Evolutionary conservation across 2,329 filamentous ascomycete species (phyloP).

Genomic region (Xylogone sp.): DNA sequence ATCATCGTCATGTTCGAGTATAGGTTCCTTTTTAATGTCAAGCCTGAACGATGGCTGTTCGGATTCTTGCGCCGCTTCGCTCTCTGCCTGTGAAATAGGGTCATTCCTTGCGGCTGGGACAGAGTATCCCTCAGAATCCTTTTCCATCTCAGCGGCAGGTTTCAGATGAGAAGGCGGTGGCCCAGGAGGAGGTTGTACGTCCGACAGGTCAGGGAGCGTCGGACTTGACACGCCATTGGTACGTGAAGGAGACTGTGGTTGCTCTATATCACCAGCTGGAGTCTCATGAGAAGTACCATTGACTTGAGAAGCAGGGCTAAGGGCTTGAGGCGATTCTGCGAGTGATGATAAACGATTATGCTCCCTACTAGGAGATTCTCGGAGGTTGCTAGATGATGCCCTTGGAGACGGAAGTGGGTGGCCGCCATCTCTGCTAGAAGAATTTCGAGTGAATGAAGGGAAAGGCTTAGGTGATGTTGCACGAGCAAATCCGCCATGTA

Average conservation of each 20-base stretch:
- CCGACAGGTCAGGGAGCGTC: conserved; percentile 40
- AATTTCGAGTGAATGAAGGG: conserved; percentile 52
- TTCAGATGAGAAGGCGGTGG: conserved; percentile 35
- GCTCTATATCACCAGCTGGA: conserved; percentile 26
- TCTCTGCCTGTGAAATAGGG: conserved; percentile 69
- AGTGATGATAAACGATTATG: conserved; percentile 50
- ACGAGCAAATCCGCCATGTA: conserved; percentile 55
- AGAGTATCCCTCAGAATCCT: conserved; percentile 73
- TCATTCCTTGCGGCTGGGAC: conserved; percentile 63
- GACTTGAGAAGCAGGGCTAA: conserved; percentile 15
- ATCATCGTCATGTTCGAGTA: conserved; percentile 72
- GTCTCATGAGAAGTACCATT: conserved; percentile 21
- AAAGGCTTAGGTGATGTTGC: conserved; percentile 53
- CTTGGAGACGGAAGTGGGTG: conserved; percentile 44
- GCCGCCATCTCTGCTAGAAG: conserved; percentile 62
- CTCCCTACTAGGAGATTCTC: conserved; percentile 39
- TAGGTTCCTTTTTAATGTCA: conserved; percentile 74
- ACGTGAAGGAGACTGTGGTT: conserved; percentile 27
- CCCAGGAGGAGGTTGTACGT: conserved; percentile 48
- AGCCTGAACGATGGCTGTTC: conserved; percentile 72
- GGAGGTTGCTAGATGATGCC: conserved; percentile 55
- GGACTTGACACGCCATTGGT: conserved; percentile 43
- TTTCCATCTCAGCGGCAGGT: conserved; percentile 36
- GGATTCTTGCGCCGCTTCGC: conserved; percentile 52
- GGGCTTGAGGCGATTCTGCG: conserved; percentile 48